Conservation (phyloP, 148 eudicot genomes). For the Rheum nobile region DNA sequence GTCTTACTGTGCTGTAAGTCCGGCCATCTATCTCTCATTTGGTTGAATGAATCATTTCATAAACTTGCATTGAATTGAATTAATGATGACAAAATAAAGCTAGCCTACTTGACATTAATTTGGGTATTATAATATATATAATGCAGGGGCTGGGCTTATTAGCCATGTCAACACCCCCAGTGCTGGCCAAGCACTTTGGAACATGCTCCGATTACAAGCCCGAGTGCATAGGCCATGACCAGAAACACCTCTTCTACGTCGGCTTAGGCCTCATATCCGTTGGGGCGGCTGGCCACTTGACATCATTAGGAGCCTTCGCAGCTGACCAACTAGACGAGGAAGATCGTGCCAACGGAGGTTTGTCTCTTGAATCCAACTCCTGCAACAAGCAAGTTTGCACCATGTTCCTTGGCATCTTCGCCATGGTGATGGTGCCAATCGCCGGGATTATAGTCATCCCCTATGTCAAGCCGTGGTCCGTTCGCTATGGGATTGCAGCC, state of each 20-base stretch:
- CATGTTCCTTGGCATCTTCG: conserved; percentile 6
- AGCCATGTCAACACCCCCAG: conserved; percentile 51
- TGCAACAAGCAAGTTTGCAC: not conserved
- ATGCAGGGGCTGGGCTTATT: conserved; percentile 39
- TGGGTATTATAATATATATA: not conserved
- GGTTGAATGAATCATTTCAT: no score
- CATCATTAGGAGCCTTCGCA: conserved; percentile 18
- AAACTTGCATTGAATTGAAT: no score
- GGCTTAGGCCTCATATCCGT: conserved; percentile 32
- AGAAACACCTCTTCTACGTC: conserved; percentile 31
- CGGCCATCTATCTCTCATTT: no score
- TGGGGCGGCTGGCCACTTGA: conserved; percentile 35
- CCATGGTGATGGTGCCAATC: conserved; percentile 11
- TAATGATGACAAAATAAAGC: no score
- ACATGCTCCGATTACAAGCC: conserved; percentile 36
- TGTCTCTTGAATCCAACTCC: not conserved
- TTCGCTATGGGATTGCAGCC: conserved; percentile 38
- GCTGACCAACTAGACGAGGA: conserved; percentile 14
- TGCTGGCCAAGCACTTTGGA: conserved; percentile 24
- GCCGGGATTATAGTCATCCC: conserved; percentile 25
- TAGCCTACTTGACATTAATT: not conserved
- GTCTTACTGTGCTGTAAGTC: conserved; percentile 31
- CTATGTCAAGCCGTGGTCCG: conserved; percentile 35
- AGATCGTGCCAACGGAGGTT: not conserved
- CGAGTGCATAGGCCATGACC: conserved; percentile 30